A percentile compares a stretch with the other conserved stretches of the same genome.
These are phyloP conservation scores for Neocucurbitaria cava DNA, from an alignment of 2,329 filamentous ascomycete species.

Conservation along the genomic window DNA sequence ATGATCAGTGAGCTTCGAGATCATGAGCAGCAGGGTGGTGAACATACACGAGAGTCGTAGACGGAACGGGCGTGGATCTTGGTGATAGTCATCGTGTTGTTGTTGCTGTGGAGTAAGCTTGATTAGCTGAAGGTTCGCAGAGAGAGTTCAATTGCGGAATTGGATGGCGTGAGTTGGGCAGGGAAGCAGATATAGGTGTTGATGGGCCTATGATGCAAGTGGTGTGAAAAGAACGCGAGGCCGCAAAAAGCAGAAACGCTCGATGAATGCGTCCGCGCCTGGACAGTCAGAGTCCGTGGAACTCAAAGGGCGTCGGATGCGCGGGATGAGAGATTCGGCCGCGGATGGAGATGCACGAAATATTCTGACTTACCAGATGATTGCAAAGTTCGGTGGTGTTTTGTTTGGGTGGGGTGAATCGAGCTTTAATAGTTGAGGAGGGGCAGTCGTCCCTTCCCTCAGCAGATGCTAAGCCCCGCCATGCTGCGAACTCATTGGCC, in stretches of 20 bases:
- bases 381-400: constrained; percentile 33
- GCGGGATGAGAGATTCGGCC: constrained; percentile 40
- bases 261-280: constrained; percentile 30
- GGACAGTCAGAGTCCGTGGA: constrained; percentile 25
- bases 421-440: constrained; percentile 30
- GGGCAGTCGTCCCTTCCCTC: constrained; percentile 27
- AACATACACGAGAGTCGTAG: constrained; percentile 81
- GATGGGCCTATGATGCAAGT: constrained; percentile 20
- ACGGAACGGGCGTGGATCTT: constrained; percentile 75
- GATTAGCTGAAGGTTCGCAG: constrained; percentile 19
- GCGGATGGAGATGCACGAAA: constrained; percentile 41
- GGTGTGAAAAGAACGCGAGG: constrained; percentile 20
- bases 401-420: constrained; percentile 32
- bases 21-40: background rate
- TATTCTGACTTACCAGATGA: constrained; percentile 43
- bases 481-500: constrained; percentile 31
- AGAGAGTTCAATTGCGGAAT: constrained; percentile 33
- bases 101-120: constrained; percentile 24
- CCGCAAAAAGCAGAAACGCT: constrained; percentile 39
- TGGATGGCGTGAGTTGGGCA: constrained; percentile 12
- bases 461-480: constrained; percentile 33
- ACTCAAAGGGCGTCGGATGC: constrained; percentile 27
- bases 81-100: constrained; percentile 73
- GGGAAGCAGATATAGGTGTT: constrained; percentile 32
- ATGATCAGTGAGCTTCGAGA: constrained; percentile 13